These are phyloP conservation scores for Heritiera fomes DNA, from an alignment of 345 rosid species.

Conservation along the genomic window DNA sequence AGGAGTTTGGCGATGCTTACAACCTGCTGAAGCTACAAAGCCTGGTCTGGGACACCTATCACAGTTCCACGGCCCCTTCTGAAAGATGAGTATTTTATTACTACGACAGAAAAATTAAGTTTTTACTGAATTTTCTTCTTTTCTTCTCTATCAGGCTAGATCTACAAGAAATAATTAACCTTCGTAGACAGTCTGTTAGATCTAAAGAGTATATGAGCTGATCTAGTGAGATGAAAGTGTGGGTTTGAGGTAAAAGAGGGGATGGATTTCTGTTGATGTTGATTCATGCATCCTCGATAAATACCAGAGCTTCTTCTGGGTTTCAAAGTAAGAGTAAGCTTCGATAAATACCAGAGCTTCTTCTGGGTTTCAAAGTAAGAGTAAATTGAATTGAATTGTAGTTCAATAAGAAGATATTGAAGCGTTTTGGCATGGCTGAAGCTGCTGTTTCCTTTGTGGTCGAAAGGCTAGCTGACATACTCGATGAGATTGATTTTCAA, in stretches of 20 bases:
- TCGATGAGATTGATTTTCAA: constrained; percentile 20
- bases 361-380: not conserved
- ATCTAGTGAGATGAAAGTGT: not conserved
- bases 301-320: not conserved
- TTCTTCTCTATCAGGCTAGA: not conserved
- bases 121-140: not conserved
- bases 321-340: not conserved
- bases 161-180: not conserved
- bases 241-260: not conserved
- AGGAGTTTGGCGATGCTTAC: not conserved
- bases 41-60: not conserved
- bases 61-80: not conserved
- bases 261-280: not conserved
- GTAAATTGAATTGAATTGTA: not conserved
- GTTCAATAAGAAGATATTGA: not conserved
- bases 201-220: not conserved
- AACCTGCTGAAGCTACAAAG: not conserved
- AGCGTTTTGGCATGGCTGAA: constrained; percentile 28
- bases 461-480: constrained; percentile 23
- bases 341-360: not conserved
- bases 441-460: constrained; percentile 24
- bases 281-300: not conserved
- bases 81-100: not conserved
- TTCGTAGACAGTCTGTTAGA: not conserved
- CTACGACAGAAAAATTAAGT: not conserved